Evolutionary conservation across 1,284 basidiomycete species (phyloP).

Genomic region (Rhodotorula sp.): DNA sequence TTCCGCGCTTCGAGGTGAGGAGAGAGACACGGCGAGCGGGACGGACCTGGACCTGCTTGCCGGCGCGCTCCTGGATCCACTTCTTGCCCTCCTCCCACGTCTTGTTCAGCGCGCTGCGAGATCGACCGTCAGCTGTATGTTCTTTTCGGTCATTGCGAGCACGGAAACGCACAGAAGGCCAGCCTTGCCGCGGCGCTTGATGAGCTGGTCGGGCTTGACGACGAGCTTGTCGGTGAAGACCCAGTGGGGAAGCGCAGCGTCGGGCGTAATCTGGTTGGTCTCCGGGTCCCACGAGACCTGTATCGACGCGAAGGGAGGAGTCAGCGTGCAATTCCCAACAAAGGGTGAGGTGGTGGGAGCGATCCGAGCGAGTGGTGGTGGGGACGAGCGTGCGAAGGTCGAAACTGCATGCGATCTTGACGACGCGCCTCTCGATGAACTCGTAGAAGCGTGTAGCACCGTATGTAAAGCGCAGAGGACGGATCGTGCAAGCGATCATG

Average conservation of each 20-base stretch:
- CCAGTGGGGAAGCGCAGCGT: constrained; percentile 75
- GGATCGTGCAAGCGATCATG: not conserved
- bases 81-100: constrained; percentile 67
- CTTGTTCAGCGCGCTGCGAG: constrained; percentile 74
- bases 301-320: not conserved
- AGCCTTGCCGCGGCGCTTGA: constrained; percentile 98
- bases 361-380: constrained; percentile 1
- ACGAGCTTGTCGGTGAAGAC: constrained; percentile 64
- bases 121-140: not conserved
- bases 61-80: constrained; percentile 88
- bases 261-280: constrained; percentile 77
- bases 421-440: not conserved
- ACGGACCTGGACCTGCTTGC: constrained; percentile 84
- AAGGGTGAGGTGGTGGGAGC: not conserved
- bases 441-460: not conserved
- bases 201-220: constrained; percentile 77
- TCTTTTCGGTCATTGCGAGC: not conserved
- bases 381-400: not conserved
- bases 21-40: not conserved
- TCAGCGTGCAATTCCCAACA: not conserved
- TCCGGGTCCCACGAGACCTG: constrained; percentile 78
- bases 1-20: not conserved
- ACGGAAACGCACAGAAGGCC: constrained; percentile 67
- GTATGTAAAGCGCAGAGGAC: not conserved
- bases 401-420: not conserved